These are phyloP conservation scores for Curvularia sp. DNA, from an alignment of 2,329 filamentous ascomycete genomes.

Conservation along the genomic window DNA sequence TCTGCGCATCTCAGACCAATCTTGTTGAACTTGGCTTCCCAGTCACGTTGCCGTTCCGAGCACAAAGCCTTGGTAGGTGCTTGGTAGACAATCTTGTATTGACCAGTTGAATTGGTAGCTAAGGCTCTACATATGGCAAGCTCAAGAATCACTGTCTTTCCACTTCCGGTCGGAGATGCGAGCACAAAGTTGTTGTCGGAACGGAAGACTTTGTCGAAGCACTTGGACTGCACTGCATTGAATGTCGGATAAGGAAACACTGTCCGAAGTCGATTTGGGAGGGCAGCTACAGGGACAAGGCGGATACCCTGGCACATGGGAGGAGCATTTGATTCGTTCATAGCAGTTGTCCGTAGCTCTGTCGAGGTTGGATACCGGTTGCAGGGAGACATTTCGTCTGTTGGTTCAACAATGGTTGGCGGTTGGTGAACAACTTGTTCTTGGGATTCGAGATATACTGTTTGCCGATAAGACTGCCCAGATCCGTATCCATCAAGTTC, in stretches of 20 bases:
- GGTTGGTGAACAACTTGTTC: not conserved
- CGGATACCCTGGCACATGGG: conserved; percentile 65
- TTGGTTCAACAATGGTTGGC: not conserved
- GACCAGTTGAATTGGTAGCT: conserved; percentile 60
- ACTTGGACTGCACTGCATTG: conserved; percentile 84
- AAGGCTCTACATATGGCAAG: conserved; percentile 79
- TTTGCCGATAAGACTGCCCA: conserved; percentile 5
- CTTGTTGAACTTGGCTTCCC: conserved; percentile 74
- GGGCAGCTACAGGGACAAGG: conserved; percentile 64
- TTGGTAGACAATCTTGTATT: conserved; percentile 84
- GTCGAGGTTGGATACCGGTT: not conserved
- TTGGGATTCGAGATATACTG: not conserved
- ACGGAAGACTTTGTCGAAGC: conserved; percentile 71
- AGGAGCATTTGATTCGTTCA: conserved; percentile 10
- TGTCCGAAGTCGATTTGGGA: conserved; percentile 73
- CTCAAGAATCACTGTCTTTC: conserved; percentile 83
- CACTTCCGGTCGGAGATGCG: conserved; percentile 82
- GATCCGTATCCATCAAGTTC: not conserved
- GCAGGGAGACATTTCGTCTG: not conserved
- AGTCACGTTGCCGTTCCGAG: conserved; percentile 77
- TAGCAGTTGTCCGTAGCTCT: conserved; percentile 1
- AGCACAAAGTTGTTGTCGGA: conserved; percentile 79
- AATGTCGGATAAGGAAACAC: conserved; percentile 78
- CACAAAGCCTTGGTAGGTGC: conserved; percentile 86
- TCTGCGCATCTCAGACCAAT: conserved; percentile 75